phyloP scores from a whole-genome alignment of 2,329 filamentous ascomycete species.

The Arthrobotrys sphaeroides region DNA sequence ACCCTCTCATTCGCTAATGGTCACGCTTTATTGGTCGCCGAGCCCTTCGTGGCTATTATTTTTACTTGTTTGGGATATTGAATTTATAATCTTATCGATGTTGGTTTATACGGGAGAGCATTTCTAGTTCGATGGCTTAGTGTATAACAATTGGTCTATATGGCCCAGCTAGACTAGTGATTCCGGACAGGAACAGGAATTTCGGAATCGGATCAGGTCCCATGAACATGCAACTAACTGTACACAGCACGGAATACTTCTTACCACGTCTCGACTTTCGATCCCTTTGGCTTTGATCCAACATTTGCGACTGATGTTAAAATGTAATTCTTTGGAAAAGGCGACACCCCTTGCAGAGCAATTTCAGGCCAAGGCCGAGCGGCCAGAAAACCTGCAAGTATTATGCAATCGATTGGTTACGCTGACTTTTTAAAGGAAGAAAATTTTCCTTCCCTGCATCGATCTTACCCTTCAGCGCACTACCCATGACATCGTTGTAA shows the following conservation, averaged over 20 bases:
- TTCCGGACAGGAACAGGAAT: neutral
- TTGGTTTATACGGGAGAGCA: neutral
- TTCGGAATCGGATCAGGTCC: neutral
- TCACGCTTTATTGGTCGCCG: constrained; percentile 53
- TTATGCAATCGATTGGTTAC: constrained; percentile 20
- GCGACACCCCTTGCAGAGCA: constrained; percentile 32
- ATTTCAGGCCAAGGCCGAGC: constrained; percentile 24
- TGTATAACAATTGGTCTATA: constrained; percentile 9
- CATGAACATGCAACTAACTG: too few species aligned
- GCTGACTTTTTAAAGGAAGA: constrained; percentile 4
- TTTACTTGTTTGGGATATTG: constrained; percentile 24
- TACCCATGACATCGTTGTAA: constrained; percentile 12
- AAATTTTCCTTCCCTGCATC: constrained; percentile 34
- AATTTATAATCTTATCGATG: constrained; percentile 33
- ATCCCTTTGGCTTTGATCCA: neutral
- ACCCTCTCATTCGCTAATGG: constrained; percentile 50
- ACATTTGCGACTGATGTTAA: neutral
- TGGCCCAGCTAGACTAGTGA: neutral
- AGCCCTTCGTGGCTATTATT: constrained; percentile 30
- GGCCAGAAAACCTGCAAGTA: constrained; percentile 13
- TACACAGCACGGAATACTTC: too few species aligned
- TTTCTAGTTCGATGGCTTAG: constrained; percentile 5
- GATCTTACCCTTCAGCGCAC: constrained; percentile 5
- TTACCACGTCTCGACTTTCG: neutral
- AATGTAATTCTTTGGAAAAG: neutral